phyloP scores from a whole-genome alignment of 768 basidiomycete species.

The Suillus lakei region DNA sequence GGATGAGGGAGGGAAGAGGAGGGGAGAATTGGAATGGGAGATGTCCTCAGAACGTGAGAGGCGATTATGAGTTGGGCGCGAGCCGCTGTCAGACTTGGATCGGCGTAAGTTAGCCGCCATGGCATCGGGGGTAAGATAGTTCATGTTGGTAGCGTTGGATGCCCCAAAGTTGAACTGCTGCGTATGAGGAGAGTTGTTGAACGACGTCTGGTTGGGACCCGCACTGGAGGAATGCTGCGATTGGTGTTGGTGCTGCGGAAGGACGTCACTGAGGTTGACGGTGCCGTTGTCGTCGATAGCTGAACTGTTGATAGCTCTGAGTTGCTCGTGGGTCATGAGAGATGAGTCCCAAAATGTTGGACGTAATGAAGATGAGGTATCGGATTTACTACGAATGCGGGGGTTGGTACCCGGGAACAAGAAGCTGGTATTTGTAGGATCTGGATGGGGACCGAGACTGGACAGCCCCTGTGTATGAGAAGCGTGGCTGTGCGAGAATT shows the following conservation, averaged over 20 bases:
- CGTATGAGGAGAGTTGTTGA: constrained; percentile 29
- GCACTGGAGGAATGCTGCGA: constrained; percentile 30
- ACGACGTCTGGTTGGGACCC: constrained; percentile 30
- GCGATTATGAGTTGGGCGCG: constrained; percentile 50
- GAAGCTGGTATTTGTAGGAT: constrained; percentile 42
- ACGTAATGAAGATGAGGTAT: constrained; percentile 53
- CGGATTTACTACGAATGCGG: constrained; percentile 63
- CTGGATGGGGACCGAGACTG: constrained; percentile 35
- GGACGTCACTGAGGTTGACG: constrained; percentile 35
- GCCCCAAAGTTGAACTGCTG: constrained; percentile 41
- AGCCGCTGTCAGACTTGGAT: constrained; percentile 49
- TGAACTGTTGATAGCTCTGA: constrained; percentile 38
- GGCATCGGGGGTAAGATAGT: constrained; percentile 43
- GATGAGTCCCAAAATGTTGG: constrained; percentile 56
- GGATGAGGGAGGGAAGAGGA: constrained; percentile 38
- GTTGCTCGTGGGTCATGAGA: constrained; percentile 42
- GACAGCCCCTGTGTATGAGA: constrained; percentile 41
- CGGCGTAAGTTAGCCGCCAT: constrained; percentile 48
- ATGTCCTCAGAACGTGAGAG: constrained; percentile 70
- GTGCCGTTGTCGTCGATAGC: constrained; percentile 43
- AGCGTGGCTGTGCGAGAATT: constrained; percentile 39
- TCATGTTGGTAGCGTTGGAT: constrained; percentile 36
- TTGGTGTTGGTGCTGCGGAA: constrained; percentile 33
- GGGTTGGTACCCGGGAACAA: constrained; percentile 43
- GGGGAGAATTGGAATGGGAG: constrained; percentile 33